Conservation (phyloP, 352 stramenopile genomes). For the Pythium aquatile region DNA sequence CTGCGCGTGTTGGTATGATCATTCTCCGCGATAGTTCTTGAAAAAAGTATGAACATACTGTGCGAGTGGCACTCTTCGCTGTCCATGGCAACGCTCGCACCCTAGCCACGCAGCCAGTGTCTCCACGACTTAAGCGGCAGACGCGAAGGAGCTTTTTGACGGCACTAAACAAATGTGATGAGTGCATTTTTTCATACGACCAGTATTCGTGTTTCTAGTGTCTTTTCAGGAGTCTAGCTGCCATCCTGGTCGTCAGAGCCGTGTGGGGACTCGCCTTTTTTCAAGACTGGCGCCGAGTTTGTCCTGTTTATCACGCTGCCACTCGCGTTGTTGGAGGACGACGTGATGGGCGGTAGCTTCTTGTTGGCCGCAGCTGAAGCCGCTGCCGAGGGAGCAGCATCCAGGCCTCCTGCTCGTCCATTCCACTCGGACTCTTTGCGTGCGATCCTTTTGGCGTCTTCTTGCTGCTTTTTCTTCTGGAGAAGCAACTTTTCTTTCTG, state of each 20-base stretch:
- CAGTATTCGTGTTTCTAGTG: not conserved
- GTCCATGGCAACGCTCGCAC: conserved; percentile 14
- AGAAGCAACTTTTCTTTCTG: conserved; percentile 64
- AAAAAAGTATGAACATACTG: not conserved
- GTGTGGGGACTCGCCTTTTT: conserved; percentile 40
- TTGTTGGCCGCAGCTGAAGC: conserved; percentile 29
- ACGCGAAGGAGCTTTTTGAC: conserved; percentile 1
- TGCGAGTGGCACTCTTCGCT: not conserved
- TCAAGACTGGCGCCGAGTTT: conserved; percentile 61
- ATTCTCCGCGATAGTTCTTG: not conserved
- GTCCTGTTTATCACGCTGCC: conserved; percentile 38
- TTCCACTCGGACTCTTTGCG: conserved; percentile 81
- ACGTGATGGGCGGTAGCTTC: conserved; percentile 64
- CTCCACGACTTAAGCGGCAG: not conserved
- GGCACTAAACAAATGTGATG: conserved; percentile 15
- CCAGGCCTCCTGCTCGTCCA: conserved; percentile 66
- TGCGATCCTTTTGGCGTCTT: conserved; percentile 50
- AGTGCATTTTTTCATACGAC: conserved; percentile 14
- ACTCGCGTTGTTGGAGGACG: conserved; percentile 4
- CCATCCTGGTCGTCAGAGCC: conserved; percentile 24
- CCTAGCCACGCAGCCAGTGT: not conserved
- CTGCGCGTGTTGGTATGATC: conserved; percentile 27
- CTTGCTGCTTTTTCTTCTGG: conserved; percentile 63
- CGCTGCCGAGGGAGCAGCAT: conserved; percentile 31
- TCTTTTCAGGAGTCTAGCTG: not conserved